These are phyloP conservation scores for Thozetella sp. DNA, from an alignment of 495 filamentous ascomycete species.

Conservation along the genomic window DNA sequence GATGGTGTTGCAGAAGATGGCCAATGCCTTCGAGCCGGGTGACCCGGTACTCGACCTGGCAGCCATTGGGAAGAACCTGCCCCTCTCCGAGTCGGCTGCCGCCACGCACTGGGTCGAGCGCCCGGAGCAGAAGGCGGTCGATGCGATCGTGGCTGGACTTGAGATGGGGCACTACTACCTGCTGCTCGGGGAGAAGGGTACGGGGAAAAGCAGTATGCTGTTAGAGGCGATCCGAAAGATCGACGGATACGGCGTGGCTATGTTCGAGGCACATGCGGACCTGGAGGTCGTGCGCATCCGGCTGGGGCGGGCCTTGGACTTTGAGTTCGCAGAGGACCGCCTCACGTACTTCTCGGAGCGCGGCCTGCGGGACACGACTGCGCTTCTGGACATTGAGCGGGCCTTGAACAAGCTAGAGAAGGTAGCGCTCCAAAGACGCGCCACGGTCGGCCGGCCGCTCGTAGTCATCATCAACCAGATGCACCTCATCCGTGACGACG, in stretches of 20 bases:
- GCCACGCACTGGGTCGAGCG: slow-evolving; percentile 82
- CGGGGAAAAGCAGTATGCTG: slow-evolving; percentile 94
- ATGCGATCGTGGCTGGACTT: slow-evolving; percentile 73
- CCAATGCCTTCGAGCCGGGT: slow-evolving; percentile 88
- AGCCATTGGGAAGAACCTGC: slow-evolving; percentile 62
- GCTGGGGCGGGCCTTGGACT: slow-evolving; percentile 91
- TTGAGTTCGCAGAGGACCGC: slow-evolving; percentile 83
- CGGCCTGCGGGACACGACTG: slow-evolving; percentile 87
- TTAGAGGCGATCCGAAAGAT: slow-evolving; percentile 91
- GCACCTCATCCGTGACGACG: slow-evolving; percentile 87
- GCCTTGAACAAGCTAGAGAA: slow-evolving; percentile 98
- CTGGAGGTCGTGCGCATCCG: slow-evolving; percentile 92
- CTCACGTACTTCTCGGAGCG: slow-evolving; percentile 80
- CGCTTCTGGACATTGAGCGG: slow-evolving; percentile 90
- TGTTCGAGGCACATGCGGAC: slow-evolving; percentile 96
- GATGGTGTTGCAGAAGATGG: slow-evolving; percentile 84
- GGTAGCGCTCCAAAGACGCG: slow-evolving; percentile 73
- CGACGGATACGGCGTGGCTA: slow-evolving; percentile 80
- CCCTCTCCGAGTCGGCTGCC: slow-evolving; percentile 44
- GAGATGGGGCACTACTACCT: slow-evolving; percentile 83
- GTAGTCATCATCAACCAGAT: slow-evolving; percentile 89
- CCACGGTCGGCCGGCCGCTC: slow-evolving; percentile 63
- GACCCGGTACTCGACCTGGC: slow-evolving; percentile 91
- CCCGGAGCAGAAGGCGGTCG: slow-evolving; percentile 78
- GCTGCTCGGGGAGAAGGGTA: slow-evolving; percentile 95